Evolutionary conservation across 345 rosid species (phyloP).

Genomic region (Aquilaria sinensis): DNA sequence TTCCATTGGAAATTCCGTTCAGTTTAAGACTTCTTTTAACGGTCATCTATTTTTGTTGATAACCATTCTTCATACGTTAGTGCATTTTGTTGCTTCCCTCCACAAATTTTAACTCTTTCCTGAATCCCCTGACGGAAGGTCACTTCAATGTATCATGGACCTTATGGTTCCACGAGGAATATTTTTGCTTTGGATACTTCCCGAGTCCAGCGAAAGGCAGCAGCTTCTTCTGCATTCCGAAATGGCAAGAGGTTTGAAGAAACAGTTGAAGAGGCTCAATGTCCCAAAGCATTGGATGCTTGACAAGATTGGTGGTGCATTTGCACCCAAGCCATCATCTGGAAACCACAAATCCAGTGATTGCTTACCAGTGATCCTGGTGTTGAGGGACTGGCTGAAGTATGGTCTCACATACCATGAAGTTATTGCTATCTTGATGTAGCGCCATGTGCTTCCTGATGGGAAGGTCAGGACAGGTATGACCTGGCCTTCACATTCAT

Average conservation of each 20-base stretch:
- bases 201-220: too few species aligned
- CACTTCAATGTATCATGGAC: too few species aligned
- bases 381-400: conserved; percentile 50
- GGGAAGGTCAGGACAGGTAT: conserved; percentile 76
- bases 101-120: too few species aligned
- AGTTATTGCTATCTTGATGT: conserved; percentile 69
- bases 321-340: conserved; percentile 79
- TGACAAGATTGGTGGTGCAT: conserved; percentile 72
- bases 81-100: too few species aligned
- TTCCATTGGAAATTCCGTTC: too few species aligned
- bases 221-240: too few species aligned
- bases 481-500: conserved; percentile 84
- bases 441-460: conserved; percentile 68
- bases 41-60: too few species aligned
- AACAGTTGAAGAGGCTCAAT: conserved; percentile 64
- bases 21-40: too few species aligned
- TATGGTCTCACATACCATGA: conserved; percentile 59
- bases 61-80: too few species aligned
- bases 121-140: too few species aligned
- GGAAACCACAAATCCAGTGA: conserved; percentile 85
- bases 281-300: conserved; percentile 63
- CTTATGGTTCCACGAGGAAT: too few species aligned
- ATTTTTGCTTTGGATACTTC: too few species aligned
- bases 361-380: conserved; percentile 51
- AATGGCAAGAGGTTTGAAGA: conserved; percentile 58